These are phyloP conservation scores for Nigrospora osmanthi DNA, from an alignment of 2,329 filamentous ascomycete genomes.

Conservation along the genomic window DNA sequence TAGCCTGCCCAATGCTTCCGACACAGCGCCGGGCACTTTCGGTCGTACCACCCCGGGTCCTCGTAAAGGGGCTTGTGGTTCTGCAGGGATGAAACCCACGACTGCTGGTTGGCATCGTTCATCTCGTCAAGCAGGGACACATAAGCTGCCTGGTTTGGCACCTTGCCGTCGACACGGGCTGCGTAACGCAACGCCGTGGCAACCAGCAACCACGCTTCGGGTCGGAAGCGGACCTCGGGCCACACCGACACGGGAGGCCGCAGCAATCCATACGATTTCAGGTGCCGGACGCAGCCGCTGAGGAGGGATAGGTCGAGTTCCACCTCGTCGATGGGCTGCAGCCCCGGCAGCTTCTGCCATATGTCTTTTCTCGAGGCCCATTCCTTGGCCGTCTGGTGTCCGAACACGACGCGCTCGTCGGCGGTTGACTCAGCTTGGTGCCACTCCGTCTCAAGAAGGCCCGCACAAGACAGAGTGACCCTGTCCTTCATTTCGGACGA, in stretches of 20 bases:
- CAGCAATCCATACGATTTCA: constrained; percentile 16
- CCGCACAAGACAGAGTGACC: constrained; percentile 14
- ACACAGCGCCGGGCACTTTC: constrained; percentile 15
- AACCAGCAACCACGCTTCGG: constrained; percentile 21
- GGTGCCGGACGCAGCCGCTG: constrained; percentile 20
- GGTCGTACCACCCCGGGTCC: constrained; percentile 21
- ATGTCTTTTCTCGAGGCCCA: constrained; percentile 20
- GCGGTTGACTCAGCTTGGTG: constrained; percentile 6
- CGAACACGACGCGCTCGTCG: constrained; percentile 20
- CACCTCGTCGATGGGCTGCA: constrained; percentile 9
- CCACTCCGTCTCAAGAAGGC: constrained; percentile 17
- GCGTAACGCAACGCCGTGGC: constrained; percentile 21
- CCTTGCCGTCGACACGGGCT: constrained; percentile 15
- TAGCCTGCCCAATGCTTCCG: constrained; percentile 20
- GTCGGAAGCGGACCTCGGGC: constrained; percentile 20
- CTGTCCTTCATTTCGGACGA: constrained; percentile 17
- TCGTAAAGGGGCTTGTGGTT: constrained; percentile 20
- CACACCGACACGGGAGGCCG: constrained; percentile 18
- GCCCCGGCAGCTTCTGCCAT: constrained; percentile 16
- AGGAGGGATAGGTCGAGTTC: constrained; percentile 19
- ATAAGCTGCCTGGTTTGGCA: constrained; percentile 13
- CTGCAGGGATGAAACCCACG: constrained; percentile 17
- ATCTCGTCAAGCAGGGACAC: constrained; percentile 19
- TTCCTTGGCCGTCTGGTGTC: constrained; percentile 18
- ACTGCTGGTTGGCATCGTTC: constrained; percentile 16